A percentile compares a stretch with the other conserved stretches of the same genome.
These are phyloP conservation scores for Kickxella alabastrina DNA, from an alignment of 192 early-diverging fungal genomes.

Conservation along the genomic window DNA sequence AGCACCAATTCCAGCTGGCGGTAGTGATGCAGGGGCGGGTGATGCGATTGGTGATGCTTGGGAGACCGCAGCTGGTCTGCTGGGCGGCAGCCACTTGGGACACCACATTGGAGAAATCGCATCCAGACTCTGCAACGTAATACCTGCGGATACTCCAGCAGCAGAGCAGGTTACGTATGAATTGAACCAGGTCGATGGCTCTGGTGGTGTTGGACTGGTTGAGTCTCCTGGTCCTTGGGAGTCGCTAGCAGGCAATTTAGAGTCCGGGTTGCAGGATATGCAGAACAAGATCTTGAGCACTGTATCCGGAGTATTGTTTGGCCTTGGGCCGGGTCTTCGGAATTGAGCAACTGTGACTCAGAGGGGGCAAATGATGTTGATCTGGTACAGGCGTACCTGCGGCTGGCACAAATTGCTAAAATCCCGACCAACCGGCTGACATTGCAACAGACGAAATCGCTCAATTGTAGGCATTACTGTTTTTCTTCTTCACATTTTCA, in stretches of 20 bases:
- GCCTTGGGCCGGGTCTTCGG: background rate
- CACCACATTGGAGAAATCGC: slow-evolving; percentile 36
- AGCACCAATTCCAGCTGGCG: no score
- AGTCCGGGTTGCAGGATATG: background rate
- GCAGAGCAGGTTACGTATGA: background rate
- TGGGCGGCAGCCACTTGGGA: slow-evolving; percentile 23
- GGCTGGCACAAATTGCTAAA: no score
- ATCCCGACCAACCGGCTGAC: no score
- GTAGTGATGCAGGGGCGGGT: background rate
- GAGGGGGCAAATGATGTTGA: background rate
- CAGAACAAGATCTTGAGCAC: background rate
- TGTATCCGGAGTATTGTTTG: slow-evolving; percentile 2
- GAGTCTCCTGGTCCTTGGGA: background rate
- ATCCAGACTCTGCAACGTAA: slow-evolving; percentile 15
- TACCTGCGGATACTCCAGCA: slow-evolving; percentile 3
- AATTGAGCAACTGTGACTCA: background rate
- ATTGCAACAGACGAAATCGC: no score
- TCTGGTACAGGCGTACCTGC: slow-evolving; percentile 29
- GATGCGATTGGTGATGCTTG: slow-evolving; percentile 13
- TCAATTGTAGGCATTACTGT: background rate
- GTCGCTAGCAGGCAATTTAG: no score
- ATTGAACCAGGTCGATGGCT: background rate
- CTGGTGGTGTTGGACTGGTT: background rate
- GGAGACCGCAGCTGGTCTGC: slow-evolving; percentile 25
- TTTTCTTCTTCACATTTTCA: background rate